Conservation (phyloP, 2,329 filamentous ascomycete species). For the Hymenoscyphus linearis region DNA sequence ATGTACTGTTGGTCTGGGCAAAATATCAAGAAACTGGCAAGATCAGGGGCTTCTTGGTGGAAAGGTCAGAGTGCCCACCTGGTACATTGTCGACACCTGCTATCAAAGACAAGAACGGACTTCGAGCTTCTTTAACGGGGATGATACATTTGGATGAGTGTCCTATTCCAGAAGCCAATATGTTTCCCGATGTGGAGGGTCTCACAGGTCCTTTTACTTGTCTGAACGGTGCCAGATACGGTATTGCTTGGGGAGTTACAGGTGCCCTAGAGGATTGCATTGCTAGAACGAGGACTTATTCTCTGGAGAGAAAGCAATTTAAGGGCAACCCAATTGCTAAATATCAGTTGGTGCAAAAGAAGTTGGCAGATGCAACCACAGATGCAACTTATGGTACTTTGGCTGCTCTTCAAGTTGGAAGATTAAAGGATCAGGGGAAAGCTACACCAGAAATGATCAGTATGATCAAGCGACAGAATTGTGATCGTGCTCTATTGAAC, state of each 20-base stretch:
- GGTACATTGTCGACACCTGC: slow-evolving; percentile 87
- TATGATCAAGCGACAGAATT: slow-evolving; percentile 97
- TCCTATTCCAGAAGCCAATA: slow-evolving; percentile 83
- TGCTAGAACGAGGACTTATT: slow-evolving; percentile 71
- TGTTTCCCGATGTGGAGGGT: slow-evolving; percentile 89
- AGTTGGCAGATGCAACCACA: slow-evolving; percentile 85
- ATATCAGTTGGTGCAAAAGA: slow-evolving; percentile 97
- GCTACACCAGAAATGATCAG: slow-evolving; percentile 91
- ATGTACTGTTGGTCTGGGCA: slow-evolving; percentile 85
- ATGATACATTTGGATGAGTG: slow-evolving; percentile 96
- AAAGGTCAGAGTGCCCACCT: slow-evolving; percentile 76
- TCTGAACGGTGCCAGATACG: slow-evolving; percentile 87
- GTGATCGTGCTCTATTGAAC: slow-evolving; percentile 78
- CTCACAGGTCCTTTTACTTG: slow-evolving; percentile 87
- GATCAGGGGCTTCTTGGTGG: slow-evolving; percentile 88
- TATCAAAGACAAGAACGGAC: slow-evolving; percentile 92
- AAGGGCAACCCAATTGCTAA: slow-evolving; percentile 90
- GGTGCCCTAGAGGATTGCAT: slow-evolving; percentile 93
- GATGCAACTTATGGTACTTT: slow-evolving; percentile 90
- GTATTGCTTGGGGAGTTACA: slow-evolving; percentile 90
- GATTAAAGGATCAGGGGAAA: slow-evolving; percentile 88
- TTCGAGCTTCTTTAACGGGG: slow-evolving; percentile 88
- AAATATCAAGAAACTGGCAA: slow-evolving; percentile 88
- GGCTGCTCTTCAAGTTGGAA: slow-evolving; percentile 82
- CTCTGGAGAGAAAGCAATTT: slow-evolving; percentile 93